Evolutionary conservation across 2,329 filamentous ascomycete species (phyloP), one percentile per base, ranked within the genome.

Genomic region (Ustulina deusta): DNA sequence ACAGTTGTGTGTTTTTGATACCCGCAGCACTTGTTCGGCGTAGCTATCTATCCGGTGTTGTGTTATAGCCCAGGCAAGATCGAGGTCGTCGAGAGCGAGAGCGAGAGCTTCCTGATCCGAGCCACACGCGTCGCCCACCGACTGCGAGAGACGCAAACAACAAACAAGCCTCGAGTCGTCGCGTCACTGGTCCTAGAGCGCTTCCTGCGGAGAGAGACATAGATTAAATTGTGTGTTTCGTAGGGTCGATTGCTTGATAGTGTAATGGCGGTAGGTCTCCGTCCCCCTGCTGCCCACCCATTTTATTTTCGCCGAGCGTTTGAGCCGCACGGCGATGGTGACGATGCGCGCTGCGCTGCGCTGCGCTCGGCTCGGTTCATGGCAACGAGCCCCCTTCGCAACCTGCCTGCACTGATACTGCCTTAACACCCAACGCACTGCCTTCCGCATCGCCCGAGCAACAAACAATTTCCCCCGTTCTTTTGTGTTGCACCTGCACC

Each of bases 1-100:
- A 65, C 68, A 71, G 57, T 71, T 61, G 46, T 71, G 61, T 71
- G 59, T 65, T 72, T 66, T 65, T 69, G 65, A 65, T 70, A 67
- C 60, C 66, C 61, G 58, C 61, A 58, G 63, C 69, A 36, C 69
- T n/a, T 65, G 46, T 67, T 63, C 66, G 65, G 48, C 66, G 60
- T 58, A 44, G 58, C 38, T 63, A 61, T 57, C 40, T n/a, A 34
- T 62, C 49, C 42, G 15, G 59, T 54, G 27, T 59, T 58, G 29
- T 52, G 38, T 64, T 55, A n/a, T n/a, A 61, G 52, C 66, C 60
- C 46, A 27, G 20, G 69, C 49, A 56, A 64, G n/a, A 58, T 51
- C 55, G 59, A 66, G 46, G 20, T 32, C 38, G 49, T 29, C 44
- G 61, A 63, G 51, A 63, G 52, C 61, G 51, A 59, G 42, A 51